Base-by-base conservation (phyloP, 257 asterid species). In the Primulina huaijiensis region DNA sequence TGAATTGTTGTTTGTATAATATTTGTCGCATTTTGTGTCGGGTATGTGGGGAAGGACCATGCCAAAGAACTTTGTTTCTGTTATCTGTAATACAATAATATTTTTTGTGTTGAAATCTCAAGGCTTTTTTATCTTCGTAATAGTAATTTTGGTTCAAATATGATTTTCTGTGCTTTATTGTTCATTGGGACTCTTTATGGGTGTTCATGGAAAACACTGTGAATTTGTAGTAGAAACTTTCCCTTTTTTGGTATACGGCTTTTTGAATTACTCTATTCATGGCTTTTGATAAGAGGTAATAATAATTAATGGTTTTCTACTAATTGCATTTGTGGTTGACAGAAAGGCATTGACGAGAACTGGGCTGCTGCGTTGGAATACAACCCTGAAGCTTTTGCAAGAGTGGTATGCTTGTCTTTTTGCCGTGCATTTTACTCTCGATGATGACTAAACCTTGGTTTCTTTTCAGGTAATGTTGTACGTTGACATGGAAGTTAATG, bases 401-500 rank as follows among this genome's bases (percentile, higher is more conserved):
- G 95, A 86, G 99, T 94, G 97, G 99, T 94, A 86, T 23, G 25
- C 25, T 23, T 23, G 25, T 23, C 25, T 23, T 23, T 23, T 23
- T 23, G 25, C 69, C 62, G 19, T 60, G 61, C 50, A n/a, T 52
- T 64, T 30, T 31, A 14, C 31, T 10, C 43, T 60, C 70, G 12
- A 4, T 64, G 16, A 31, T 7, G 53, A 23, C 67, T 9, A 61
- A 71, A 14, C 58, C 66, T 53, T 69, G 12, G 63, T 17, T 46
- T 53, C 61, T 64, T 81, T 76, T 58, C 88, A 94, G 99, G 92
- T 91, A 62, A 94, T 94, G 99, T 74, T 94, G 84, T 94, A 91
- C 66, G 99, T 94, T 68, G 99, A 94, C 86, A 91, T 94, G 99
- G 99, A 94, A 82, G 99, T 94, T 58, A 91, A 94, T 82, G 96